Evolutionary conservation across 305 asterid species (phyloP).

Genomic region (Solanum aculeatissimum): DNA sequence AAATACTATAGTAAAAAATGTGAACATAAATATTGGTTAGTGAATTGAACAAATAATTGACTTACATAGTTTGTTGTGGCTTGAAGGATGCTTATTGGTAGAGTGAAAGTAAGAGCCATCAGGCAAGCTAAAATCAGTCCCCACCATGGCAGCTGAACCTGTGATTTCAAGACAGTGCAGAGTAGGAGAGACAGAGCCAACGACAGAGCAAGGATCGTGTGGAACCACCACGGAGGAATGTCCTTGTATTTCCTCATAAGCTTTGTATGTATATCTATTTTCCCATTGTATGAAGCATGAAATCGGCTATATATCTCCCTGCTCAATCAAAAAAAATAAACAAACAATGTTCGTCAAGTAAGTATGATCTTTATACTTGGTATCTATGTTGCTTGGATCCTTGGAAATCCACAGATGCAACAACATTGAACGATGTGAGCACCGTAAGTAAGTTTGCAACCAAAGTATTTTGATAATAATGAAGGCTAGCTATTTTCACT

Average conservation of each 20-base stretch:
- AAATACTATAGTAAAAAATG: not conserved
- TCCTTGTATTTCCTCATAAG: constrained; percentile 59
- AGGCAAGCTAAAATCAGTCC: constrained; percentile 37
- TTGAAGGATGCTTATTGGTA: constrained; percentile 61
- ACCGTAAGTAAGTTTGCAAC: not conserved
- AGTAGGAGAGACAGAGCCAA: constrained; percentile 32
- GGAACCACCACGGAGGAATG: constrained; percentile 71
- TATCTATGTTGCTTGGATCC: not conserved
- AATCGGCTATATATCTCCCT: constrained; percentile 43
- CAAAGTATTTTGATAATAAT: not conserved
- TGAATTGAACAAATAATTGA: not conserved
- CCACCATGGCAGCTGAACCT: constrained; percentile 88
- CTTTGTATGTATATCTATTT: constrained; percentile 54
- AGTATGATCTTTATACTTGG: not conserved
- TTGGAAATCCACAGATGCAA: not conserved
- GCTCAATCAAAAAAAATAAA: not conserved
- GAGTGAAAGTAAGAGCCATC: constrained; percentile 45
- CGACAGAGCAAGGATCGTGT: constrained; percentile 23
- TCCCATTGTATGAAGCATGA: constrained; percentile 28
- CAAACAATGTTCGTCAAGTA: not conserved
- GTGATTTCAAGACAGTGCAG: constrained; percentile 46
- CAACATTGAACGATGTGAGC: not conserved
- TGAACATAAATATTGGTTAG: not conserved
- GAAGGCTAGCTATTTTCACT: constrained; percentile 1
- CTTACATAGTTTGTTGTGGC: constrained; percentile 74